Conservation (phyloP, 2,329 filamentous ascomycete genomes). For the Fusarium incarnatum region DNA sequence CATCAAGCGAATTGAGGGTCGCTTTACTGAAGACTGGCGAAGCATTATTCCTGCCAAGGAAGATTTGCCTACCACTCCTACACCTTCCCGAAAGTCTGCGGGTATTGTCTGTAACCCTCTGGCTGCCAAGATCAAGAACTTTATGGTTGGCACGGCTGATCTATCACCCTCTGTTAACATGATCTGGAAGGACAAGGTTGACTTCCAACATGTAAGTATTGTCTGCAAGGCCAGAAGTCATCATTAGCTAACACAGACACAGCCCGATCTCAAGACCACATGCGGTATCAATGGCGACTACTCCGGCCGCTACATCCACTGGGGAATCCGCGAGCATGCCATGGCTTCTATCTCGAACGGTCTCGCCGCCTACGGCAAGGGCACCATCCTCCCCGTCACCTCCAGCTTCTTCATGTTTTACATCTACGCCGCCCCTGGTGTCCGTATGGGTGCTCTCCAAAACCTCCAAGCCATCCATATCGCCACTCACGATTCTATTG, state of each 20-base stretch:
- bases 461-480: conserved; percentile 67
- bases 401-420: conserved; percentile 74
- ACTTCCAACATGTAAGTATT: conserved; percentile 58
- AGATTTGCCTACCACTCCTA: conserved; percentile 59
- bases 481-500: conserved; percentile 71
- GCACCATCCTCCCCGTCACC: conserved; percentile 68
- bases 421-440: conserved; percentile 65
- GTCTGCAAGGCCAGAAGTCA: not conserved
- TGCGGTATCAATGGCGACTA: conserved; percentile 67
- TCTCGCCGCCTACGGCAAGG: conserved; percentile 66
- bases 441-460: conserved; percentile 70
- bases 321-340: conserved; percentile 70
- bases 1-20: conserved; percentile 59
- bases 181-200: conserved; percentile 64
- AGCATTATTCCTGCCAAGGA: conserved; percentile 60
- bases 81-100: conserved; percentile 62
- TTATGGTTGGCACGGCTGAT: conserved; percentile 67
- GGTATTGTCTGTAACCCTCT: conserved; percentile 64
- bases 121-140: conserved; percentile 58
- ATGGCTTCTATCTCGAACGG: conserved; percentile 70
- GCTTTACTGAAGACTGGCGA: conserved; percentile 61
- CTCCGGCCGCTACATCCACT: conserved; percentile 68
- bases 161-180: conserved; percentile 66
- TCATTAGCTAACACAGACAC: not conserved
- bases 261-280: conserved; percentile 53